Conservation (phyloP, 345 rosid genomes). For the Laguncularia racemosa region DNA sequence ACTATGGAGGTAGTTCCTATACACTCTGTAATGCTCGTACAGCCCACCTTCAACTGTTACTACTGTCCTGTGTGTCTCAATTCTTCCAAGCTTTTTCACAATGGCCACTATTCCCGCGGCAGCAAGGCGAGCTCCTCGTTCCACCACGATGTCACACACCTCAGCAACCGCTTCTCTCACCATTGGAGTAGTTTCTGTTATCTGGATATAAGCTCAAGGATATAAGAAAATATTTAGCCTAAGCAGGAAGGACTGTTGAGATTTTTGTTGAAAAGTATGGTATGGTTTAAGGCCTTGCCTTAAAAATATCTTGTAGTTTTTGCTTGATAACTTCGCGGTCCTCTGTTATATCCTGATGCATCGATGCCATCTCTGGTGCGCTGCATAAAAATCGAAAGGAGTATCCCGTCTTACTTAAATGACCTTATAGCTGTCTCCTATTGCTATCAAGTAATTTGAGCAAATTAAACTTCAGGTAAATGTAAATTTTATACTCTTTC, state of each 20-base stretch:
- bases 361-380: slow-evolving; percentile 23
- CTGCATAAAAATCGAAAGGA: neutral
- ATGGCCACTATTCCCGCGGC: slow-evolving; percentile 65
- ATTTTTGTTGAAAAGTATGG: no score
- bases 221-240: neutral
- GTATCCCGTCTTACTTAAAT: no score
- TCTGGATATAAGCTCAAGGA: slow-evolving; percentile 18
- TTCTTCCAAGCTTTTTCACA: slow-evolving; percentile 53
- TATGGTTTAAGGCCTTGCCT: slow-evolving; percentile 3
- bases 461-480: neutral
- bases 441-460: no score
- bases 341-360: slow-evolving; percentile 33
- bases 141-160: slow-evolving; percentile 55
- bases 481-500: neutral
- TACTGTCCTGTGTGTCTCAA: slow-evolving; percentile 39
- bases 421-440: no score
- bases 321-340: slow-evolving; percentile 13
- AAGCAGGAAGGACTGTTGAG: neutral
- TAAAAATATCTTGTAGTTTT: slow-evolving; percentile 17
- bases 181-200: slow-evolving; percentile 29
- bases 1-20: slow-evolving; percentile 56
- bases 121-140: slow-evolving; percentile 57
- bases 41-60: slow-evolving; percentile 59
- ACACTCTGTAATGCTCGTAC: slow-evolving; percentile 51
- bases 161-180: slow-evolving; percentile 50